Base-by-base conservation (phyloP, 2,329 filamentous ascomycete genomes). In the Chrysoporthe cubensis region DNA sequence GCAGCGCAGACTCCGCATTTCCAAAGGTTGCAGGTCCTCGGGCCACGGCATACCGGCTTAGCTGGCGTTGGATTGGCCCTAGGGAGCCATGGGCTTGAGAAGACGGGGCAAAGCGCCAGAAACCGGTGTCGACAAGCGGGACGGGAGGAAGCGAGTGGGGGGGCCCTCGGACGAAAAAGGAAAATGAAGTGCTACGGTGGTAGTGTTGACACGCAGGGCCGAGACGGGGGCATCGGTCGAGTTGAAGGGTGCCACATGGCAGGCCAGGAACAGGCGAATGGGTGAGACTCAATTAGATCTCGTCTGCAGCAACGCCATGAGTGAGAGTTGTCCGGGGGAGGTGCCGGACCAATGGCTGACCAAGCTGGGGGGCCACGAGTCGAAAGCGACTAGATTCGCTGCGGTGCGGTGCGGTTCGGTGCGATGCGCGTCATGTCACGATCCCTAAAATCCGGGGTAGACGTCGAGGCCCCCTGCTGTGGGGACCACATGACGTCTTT, bases 71-170 rank as follows among this genome's bases (percentile, higher is more conserved):
- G 37, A 40, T 40, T 40, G 37, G 37, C 37, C 37, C 37, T 9
- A 40, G 37, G 37, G 37, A 9, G 37, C 6, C 5, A 7, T 9
- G 66, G 75, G 8, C 70, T 76, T 1, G 85, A 85, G 0, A 86
- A 88, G 76, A 88, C 86, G 4, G 88, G 87, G 77, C 85, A 21
- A 2, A 32, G 21, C 50, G 85, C 44, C 71, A 81, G 62, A 74
- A 76, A 40, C 71, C 75, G 21, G 2, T 26, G 26, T 26, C 26
- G 74, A 78, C 66, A 54, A 34, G 50, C 50, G 16, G 54, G 54
- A 11, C 54, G 32, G 14, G 54, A 57, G 32, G 16, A 57, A 57
- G 54, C 54, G 32, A 57, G 34, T 18, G 54, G 54, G 16, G 4
- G 9, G 54, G 1, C 3, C 2, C 16, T 14, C 14, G 14, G 54